phyloP scores from a whole-genome alignment of 768 basidiomycete species.

The Mycena floridula region DNA sequence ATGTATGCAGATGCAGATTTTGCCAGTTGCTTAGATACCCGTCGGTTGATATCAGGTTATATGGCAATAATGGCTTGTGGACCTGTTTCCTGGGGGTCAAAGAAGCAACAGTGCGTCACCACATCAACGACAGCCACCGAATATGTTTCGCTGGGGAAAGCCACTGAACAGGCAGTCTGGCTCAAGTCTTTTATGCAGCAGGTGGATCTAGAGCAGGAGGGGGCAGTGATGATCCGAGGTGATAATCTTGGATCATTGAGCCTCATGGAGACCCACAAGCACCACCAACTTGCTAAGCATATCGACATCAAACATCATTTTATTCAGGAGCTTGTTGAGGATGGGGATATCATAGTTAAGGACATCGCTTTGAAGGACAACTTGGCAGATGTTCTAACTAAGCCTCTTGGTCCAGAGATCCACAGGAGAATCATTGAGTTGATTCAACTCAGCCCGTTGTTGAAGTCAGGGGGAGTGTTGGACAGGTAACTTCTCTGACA shows the following conservation, averaged over 20 bases:
- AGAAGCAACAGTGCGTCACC: no score
- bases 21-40: no score
- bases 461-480: no score
- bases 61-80: no score
- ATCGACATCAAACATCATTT: conserved; percentile 29
- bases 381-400: conserved; percentile 28
- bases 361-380: conserved; percentile 22
- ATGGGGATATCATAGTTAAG: conserved; percentile 12
- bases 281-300: conserved; percentile 28
- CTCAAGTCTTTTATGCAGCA: neutral
- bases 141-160: no score
- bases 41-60: no score
- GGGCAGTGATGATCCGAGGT: neutral
- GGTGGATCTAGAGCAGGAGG: neutral
- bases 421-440: no score
- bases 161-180: neutral
- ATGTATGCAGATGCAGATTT: no score
- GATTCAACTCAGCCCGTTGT: no score
- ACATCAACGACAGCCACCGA: no score
- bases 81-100: no score
- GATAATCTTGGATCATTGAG: conserved; percentile 15
- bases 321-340: conserved; percentile 17
- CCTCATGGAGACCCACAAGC: conserved; percentile 16
- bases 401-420: conserved; percentile 20
- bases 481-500: no score